Evolutionary conservation across 129 eudicot species (phyloP), one percentile per base, ranked within the genome.

Genomic region (Cynara cardunculus): DNA sequence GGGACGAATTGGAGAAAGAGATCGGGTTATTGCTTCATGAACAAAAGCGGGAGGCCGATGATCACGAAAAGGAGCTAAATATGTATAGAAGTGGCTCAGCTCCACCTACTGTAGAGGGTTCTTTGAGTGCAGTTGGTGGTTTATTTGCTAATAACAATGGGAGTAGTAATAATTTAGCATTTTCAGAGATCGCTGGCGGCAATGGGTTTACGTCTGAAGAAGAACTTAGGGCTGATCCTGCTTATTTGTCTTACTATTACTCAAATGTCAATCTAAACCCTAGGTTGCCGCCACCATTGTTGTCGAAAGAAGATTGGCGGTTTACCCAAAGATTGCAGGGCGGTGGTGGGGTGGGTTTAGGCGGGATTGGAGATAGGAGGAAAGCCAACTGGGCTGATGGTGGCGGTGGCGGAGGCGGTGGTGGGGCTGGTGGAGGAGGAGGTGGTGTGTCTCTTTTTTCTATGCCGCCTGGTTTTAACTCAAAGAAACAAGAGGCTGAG

Each of bases 291-390:
- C 95, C 96, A 13, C 97, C 97, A 11, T 30, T 87, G 85, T 69
- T 90, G 75, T 92, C 97, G 21, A 92, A 92, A 84, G 97, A 92
- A 82, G 97, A 92, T 77, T 92, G 89, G 94, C 78, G 97, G 80
- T 87, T 84, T 35, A 82, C 89, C 0, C 97, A 92, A 82, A 87
- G 98, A 80, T 39, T 96, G 80, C 97, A 96, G 81, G 90, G 95
- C 41, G 97, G 94, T 37, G 93, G 96, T 69, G 93, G 86, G 80
- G 91, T 91, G 35, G 97, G 91, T 10, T 78, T 90, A 80, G 94
- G 94, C n/a, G 94, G 94, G 46, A 94, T 94, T 82, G 99, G 99
- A 31, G 99, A 95, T 88, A 88, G 91, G 89, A 89, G 98, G 90
- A 93, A 86, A 49, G 90, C 86, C 26, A 86, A 83, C 59, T 89